phyloP scores from a whole-genome alignment of 2,329 filamentous ascomycete species.

The Fusarium sp. region DNA sequence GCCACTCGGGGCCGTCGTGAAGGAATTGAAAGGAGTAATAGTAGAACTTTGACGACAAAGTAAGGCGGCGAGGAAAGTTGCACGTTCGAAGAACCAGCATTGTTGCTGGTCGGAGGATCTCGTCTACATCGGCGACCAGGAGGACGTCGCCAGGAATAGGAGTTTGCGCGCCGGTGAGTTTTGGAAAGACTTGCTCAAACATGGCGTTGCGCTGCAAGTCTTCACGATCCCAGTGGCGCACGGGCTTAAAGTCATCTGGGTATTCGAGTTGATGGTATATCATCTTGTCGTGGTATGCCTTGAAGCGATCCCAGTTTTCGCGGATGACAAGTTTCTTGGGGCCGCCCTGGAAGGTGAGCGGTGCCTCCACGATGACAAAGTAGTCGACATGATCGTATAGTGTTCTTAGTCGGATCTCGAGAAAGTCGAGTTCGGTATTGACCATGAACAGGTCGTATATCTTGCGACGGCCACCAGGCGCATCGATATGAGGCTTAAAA shows the following conservation, averaged over 20 bases:
- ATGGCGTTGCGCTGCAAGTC: conserved; percentile 70
- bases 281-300: conserved; percentile 71
- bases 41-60: conserved; percentile 67
- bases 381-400: conserved; percentile 73
- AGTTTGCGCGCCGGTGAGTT: conserved; percentile 58
- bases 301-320: conserved; percentile 67
- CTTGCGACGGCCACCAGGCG: conserved; percentile 50
- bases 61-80: conserved; percentile 67
- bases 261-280: conserved; percentile 70
- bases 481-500: conserved; percentile 45
- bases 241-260: conserved; percentile 58
- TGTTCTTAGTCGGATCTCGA: conserved; percentile 74
- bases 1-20: conserved; percentile 61
- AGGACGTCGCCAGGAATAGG: conserved; percentile 68
- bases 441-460: conserved; percentile 72
- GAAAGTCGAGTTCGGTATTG: conserved; percentile 75
- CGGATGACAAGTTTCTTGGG: conserved; percentile 69
- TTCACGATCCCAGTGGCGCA: conserved; percentile 65
- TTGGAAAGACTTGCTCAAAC: conserved; percentile 69
- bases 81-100: conserved; percentile 66
- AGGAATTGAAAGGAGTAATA: conserved; percentile 72
- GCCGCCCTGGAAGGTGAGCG: conserved; percentile 70
- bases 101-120: conserved; percentile 69
- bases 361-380: conserved; percentile 74
- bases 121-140: conserved; percentile 73